A percentile compares a stretch with the other conserved stretches of the same genome.
These are phyloP conservation scores for Silene conica DNA, from an alignment of 148 eudicot species.

Conservation along the genomic window DNA sequence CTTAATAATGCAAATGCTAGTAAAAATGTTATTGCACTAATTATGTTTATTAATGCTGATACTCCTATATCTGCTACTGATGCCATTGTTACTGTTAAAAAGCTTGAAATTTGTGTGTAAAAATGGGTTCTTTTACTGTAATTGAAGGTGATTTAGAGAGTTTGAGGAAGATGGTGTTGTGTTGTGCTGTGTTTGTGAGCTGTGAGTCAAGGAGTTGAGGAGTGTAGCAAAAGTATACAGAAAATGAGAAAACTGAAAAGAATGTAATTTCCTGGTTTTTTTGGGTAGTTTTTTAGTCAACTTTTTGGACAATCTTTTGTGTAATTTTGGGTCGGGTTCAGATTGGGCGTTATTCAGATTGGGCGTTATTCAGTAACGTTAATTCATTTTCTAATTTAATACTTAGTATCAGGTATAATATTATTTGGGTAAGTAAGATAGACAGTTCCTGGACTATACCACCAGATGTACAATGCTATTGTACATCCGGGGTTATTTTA, in stretches of 20 bases:
- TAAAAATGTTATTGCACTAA: conserved; percentile 65
- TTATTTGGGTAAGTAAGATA: too few species aligned
- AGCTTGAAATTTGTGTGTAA: background rate
- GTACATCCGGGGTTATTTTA: too few species aligned
- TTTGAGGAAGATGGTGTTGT: background rate
- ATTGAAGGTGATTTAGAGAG: background rate
- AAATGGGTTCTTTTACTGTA: background rate
- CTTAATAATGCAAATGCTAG: conserved; percentile 88
- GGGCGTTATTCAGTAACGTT: too few species aligned
- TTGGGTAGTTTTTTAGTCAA: background rate
- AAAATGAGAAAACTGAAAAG: background rate
- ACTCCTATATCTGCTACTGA: conserved; percentile 85
- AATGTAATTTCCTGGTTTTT: background rate
- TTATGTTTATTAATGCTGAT: conserved; percentile 74
- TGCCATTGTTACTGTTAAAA: conserved; percentile 44
- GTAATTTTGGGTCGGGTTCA: too few species aligned
- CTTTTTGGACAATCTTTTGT: background rate
- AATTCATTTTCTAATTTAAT: too few species aligned
- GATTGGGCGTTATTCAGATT: too few species aligned
- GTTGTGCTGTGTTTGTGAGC: conserved; percentile 1
- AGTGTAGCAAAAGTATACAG: background rate
- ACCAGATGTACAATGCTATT: too few species aligned
- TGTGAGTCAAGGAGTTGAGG: background rate
- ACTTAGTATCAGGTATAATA: too few species aligned
- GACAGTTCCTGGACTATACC: too few species aligned